A percentile compares a stretch with the other conserved stretches of the same genome.
These are phyloP conservation scores for Selenicereus undatus DNA, from an alignment of 148 eudicot species.

Conservation along the genomic window DNA sequence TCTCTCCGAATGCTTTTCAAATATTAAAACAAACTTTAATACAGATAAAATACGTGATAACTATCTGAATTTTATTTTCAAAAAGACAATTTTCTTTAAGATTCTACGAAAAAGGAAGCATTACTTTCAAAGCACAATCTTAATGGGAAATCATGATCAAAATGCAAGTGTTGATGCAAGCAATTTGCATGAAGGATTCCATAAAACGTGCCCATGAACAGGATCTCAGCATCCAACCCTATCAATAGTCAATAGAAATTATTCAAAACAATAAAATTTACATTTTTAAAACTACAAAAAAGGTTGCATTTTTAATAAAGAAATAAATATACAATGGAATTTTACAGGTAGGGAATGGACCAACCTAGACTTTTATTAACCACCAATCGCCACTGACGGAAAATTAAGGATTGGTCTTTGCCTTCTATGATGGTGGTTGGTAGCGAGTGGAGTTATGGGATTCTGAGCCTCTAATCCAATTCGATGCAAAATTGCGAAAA, in stretches of 20 bases:
- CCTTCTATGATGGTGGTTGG: too few species aligned
- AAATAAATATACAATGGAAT: background rate
- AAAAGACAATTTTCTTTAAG: background rate
- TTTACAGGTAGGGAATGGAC: background rate
- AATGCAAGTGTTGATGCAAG: background rate
- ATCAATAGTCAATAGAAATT: background rate
- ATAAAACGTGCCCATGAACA: background rate
- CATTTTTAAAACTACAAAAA: too few species aligned
- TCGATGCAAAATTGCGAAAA: constrained; percentile 12
- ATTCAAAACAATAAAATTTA: too few species aligned
- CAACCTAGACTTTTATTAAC: background rate
- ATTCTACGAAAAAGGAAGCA: background rate
- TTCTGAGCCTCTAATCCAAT: constrained; percentile 2
- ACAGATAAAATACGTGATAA: too few species aligned
- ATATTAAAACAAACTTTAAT: too few species aligned
- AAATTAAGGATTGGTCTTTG: background rate
- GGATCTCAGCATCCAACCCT: constrained; percentile 1
- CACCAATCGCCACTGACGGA: background rate
- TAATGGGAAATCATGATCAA: too few species aligned
- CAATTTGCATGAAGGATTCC: background rate
- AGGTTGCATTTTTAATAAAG: background rate
- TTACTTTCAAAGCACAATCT: background rate
- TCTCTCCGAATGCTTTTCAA: too few species aligned
- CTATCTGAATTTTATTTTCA: too few species aligned
- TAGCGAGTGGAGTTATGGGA: background rate